phyloP scores from a whole-genome alignment of 768 basidiomycete species.

The Macrolepiota albuminosa region DNA sequence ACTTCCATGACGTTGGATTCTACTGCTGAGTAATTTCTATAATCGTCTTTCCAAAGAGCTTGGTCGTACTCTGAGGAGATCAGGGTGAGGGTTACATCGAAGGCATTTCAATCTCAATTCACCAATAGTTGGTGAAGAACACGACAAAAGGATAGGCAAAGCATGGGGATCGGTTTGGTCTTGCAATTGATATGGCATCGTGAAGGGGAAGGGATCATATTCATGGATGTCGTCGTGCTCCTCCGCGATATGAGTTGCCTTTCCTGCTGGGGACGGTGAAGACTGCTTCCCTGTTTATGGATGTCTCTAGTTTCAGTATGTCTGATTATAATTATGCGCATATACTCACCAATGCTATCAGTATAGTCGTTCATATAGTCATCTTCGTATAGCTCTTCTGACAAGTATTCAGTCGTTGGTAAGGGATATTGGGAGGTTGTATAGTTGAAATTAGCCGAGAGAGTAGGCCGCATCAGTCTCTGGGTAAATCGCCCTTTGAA shows the following conservation, averaged over 20 bases:
- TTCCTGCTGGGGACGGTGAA: constrained; percentile 16
- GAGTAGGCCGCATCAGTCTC: neutral
- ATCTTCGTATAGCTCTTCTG: constrained; percentile 4
- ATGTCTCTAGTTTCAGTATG: neutral
- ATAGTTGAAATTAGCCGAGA: neutral
- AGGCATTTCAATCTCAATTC: neutral
- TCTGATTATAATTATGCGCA: constrained; percentile 19
- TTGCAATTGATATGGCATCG: neutral
- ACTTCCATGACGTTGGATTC: neutral
- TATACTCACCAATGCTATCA: constrained; percentile 33
- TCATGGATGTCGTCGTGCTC: constrained; percentile 12
- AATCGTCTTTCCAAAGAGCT: neutral
- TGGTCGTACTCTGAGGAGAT: neutral
- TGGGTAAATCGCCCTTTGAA: constrained; percentile 8
- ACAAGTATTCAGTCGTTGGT: neutral
- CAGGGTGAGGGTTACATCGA: neutral
- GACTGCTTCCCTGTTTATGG: constrained; percentile 12
- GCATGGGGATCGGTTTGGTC: neutral
- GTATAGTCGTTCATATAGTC: constrained; percentile 18
- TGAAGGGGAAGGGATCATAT: constrained; percentile 6
- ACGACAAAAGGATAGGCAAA: neutral
- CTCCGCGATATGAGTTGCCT: neutral
- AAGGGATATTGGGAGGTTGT: neutral
- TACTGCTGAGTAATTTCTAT: neutral
- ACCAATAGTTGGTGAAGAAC: neutral